Base-by-base conservation (phyloP, 306 rosid species). In the Lathyrus aphaca region DNA sequence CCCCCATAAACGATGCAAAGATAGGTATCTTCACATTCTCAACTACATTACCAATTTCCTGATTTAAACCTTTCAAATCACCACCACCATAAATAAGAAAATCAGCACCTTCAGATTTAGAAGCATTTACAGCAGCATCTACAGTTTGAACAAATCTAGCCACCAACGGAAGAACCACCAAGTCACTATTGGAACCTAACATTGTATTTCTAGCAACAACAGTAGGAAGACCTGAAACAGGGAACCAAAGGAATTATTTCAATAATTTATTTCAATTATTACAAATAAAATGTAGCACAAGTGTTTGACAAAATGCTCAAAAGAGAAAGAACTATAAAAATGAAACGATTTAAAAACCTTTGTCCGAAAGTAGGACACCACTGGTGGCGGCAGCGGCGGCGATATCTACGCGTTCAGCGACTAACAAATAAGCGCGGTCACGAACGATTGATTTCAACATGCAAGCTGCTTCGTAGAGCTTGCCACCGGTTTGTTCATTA, bases 71-170 rank as follows among this genome's bases (percentile, higher is more conserved):
- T 48, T 84, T 69, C 80, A 74, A 72, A 59, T 81, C 78, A 12
- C 54, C 75, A 72, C 76, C 72, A 17, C 67, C 81, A 59, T 87
- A 90, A 63, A 90, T 82, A 78, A 94, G 91, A 80, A 87, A 94
- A 82, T 94, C 97, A 64, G 98, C 97, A 65, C 98, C 98, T 82
- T 94, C 98, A 0, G 97, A 86, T 50, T 67, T 82, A 29, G 97
- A 87, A 8, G 98, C 98, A 70, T 66, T 84, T 43, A 85, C 74
- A 3, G 97, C 98, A 70, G 89, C 79, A 56, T 82, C 85, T 4
- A 73, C 61, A 1, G 86, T 77, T 62, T 87, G 83, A 60, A 90
- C 98, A 53, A 74, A 76, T 82, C 95, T 88, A 58, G 89, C 97
- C 46, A 94, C 97, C 86, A 94, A 83, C 13, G 99, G 99, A 76